Conservation (phyloP, 1,284 basidiomycete species). For the Coriolopsis trogii region DNA sequence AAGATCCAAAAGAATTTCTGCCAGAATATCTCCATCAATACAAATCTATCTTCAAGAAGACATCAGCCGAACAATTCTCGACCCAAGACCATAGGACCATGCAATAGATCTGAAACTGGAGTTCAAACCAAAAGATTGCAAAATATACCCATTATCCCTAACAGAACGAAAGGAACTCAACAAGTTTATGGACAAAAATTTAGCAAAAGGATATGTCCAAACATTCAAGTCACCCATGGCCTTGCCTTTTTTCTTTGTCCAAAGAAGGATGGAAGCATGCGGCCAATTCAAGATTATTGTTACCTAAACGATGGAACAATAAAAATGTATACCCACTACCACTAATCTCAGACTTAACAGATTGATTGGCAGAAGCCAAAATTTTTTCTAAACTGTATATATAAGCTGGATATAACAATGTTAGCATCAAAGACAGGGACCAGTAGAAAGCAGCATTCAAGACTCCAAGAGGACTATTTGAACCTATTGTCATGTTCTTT, state of each 20-base stretch:
- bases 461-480: slow-evolving; percentile 27
- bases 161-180: too few species aligned
- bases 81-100: too few species aligned
- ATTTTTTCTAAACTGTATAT: slow-evolving; percentile 8
- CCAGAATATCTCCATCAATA: too few species aligned
- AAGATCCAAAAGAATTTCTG: too few species aligned
- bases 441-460: slow-evolving; percentile 24
- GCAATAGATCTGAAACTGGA: too few species aligned
- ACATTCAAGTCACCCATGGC: neutral
- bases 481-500: slow-evolving; percentile 37
- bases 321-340: neutral
- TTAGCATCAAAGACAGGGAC: slow-evolving; percentile 13
- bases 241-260: neutral
- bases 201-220: neutral
- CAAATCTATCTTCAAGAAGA: too few species aligned
- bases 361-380: neutral
- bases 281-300: neutral
- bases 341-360: neutral
- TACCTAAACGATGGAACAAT: neutral
- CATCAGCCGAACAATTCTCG: too few species aligned
- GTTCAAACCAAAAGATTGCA: too few species aligned
- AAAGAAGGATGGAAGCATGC: neutral
- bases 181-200: too few species aligned
- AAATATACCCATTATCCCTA: too few species aligned
- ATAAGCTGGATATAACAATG: slow-evolving; percentile 3